phyloP scores from a whole-genome alignment of 2,329 filamentous ascomycete species.

The Trichoderma cornu-damae region DNA sequence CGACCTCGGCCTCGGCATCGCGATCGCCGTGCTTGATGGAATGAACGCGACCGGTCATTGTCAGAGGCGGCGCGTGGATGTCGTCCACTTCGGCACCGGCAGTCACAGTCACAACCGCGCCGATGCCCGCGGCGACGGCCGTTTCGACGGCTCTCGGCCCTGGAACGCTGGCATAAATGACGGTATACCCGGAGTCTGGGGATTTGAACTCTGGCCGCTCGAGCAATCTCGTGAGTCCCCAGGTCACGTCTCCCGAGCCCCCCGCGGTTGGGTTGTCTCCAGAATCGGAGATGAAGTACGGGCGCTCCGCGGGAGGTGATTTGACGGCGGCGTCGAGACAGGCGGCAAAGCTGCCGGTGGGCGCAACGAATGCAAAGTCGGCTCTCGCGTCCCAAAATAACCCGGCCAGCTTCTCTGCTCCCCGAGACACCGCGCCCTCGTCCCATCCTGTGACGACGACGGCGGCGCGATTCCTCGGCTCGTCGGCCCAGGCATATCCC shows the following conservation, averaged over 20 bases:
- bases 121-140: conserved; percentile 43
- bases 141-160: conserved; percentile 40
- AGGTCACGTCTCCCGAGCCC: conserved; percentile 50
- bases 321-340: conserved; percentile 43
- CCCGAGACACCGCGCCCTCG: conserved; percentile 31
- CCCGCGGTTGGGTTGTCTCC: conserved; percentile 53
- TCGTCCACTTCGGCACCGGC: conserved; percentile 47
- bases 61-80: conserved; percentile 44
- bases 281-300: conserved; percentile 52
- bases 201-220: conserved; percentile 41
- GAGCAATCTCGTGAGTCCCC: conserved; percentile 44
- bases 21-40: conserved; percentile 47
- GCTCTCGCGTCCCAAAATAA: conserved; percentile 44
- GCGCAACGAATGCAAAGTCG: conserved; percentile 49
- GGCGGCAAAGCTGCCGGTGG: conserved; percentile 42
- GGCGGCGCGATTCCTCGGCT: conserved; percentile 46
- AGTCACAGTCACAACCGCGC: conserved; percentile 45
- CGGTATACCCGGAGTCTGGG: conserved; percentile 31
- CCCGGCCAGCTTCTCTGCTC: conserved; percentile 42
- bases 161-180: conserved; percentile 51
- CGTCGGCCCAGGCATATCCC: conserved; percentile 53
- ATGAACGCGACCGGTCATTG: conserved; percentile 47
- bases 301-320: conserved; percentile 32
- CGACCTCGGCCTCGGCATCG: conserved; percentile 44
- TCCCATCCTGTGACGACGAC: conserved; percentile 51